Evolutionary conservation across 768 basidiomycete species (phyloP), one percentile per base, ranked within the genome.

Genomic region (Russula compacta): DNA sequence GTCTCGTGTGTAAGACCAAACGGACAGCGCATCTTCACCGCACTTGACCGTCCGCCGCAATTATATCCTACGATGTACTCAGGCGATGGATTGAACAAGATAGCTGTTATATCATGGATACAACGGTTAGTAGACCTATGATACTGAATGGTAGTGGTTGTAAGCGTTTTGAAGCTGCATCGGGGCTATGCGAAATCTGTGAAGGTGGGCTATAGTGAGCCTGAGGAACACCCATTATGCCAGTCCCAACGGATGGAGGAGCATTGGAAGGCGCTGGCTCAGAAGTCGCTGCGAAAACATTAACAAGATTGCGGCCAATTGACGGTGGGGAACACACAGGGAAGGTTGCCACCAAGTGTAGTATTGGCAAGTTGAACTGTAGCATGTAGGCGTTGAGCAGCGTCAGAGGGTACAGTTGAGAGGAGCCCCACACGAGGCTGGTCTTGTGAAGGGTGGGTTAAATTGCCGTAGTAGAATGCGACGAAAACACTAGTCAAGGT

Each of bases 391-490:
- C 63, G 64, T 29, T 74, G 74, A 2, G 68, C 74, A 1, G 83
- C 84, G 64, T 86, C 77, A 3, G 65, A 11, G 1, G 86, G 83
- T 1, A 89, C 83, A 0, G 86, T 89, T 15, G 88, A 89, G 48
- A 85, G 73, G 38, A 91, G 76, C 10, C 88, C 89, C 46, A 90
- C 79, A 11, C 81, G 81, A 2, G 89, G 84, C 2, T 81, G 80
- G 68, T 89, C 86, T 60, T 73, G 73, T 0, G 85, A 86, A 1
- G 88, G 88, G 60, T 83, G 78, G 0, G 79, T 80, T 43, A 89
- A 69, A 66, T 89, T 87, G 7, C 89, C 89, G 68, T 82, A 89
- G 70, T 89, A 80, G 69, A 83, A 90, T 21, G 86, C 73, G 11
- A 83, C 78, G 17, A 89, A 67, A 7, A 83, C 85, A 14, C 89